Evolutionary conservation across 2,329 filamentous ascomycete species (phyloP).

Genomic region (Sclerotiophoma versabilis): DNA sequence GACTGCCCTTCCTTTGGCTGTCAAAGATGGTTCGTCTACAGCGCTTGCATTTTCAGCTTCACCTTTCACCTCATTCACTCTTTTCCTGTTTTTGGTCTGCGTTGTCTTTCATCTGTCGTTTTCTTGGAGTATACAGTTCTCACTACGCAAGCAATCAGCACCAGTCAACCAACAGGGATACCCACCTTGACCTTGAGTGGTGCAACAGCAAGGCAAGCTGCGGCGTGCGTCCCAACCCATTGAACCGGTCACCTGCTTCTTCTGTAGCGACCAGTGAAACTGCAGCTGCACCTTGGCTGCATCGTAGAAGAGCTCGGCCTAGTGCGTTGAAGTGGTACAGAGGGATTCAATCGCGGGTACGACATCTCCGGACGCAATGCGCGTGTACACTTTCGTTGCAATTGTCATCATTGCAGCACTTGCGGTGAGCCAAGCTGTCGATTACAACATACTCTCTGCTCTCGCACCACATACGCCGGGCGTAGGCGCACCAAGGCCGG

Average conservation of each 20-base stretch:
- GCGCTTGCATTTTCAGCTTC: no score
- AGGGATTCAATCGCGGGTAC: neutral
- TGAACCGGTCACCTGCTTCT: no score
- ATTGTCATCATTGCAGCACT: neutral
- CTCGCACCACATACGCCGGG: conserved; percentile 2
- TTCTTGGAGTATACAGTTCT: conserved; percentile 2
- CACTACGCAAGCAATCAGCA: neutral
- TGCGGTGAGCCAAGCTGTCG: neutral
- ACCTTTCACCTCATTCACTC: neutral
- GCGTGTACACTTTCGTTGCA: neutral
- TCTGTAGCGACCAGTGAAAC: no score
- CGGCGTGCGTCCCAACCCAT: no score
- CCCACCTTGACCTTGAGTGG: neutral
- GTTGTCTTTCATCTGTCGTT: conserved; percentile 4
- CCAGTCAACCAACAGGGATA: neutral
- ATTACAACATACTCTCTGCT: conserved; percentile 4
- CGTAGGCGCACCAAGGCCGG: neutral
- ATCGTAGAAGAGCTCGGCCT: neutral
- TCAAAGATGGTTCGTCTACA: no score
- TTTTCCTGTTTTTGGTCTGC: conserved; percentile 5
- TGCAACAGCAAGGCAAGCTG: neutral
- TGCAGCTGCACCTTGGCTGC: neutral
- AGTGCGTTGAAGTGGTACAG: neutral
- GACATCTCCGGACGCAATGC: conserved; percentile 1
- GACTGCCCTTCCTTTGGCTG: no score